Base-by-base conservation (phyloP, 106 monocot species). In the Allium cepa region DNA sequence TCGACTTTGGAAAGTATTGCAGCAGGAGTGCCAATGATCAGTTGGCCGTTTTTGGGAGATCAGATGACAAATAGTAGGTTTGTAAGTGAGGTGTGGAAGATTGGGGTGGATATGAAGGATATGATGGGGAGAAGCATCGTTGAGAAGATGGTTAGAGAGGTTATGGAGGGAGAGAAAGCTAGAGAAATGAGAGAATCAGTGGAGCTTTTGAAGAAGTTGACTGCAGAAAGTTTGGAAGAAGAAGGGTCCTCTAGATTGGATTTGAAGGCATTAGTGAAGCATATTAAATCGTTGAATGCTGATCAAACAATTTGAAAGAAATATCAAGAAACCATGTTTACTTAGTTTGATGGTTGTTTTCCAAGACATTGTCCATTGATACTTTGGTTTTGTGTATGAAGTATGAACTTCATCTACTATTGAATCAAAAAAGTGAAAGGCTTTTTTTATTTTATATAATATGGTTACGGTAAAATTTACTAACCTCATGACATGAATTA, bases 41-140 rank as follows among this genome's bases (percentile, higher is more conserved):
- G 46, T 9, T 58, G 46, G 58, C 70, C 70, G 14, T 58, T 50
- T 12, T 27, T 27, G 5, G n/a, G 8, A 7, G 62, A 72, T 46
- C 72, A 48, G 57, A 13, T n/a, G 17, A 57, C 59, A 8, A 79
- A 73, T 28, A 79, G 78, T 46, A 50, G 78, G 60, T 73, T 61
- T 47, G 67, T 79, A 7, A 27, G 78, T 3, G 68, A 73, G 50
- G 78, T 79, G 45, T 79, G 78, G 78, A 56, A 58, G 55, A 49
- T 79, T 9, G 78, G 78, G 11, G 17, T 79, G 14, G 78, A 73
- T 51, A 79, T 79, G 78, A 79, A 79, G 78, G 78, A 79, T 16
- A 56, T 13, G 50, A 67, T 47, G 12, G 55, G 15, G 9, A 72
- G 72, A 56, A 46, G 10, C 16, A 13, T 68, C 1, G 72, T 79